Evolutionary conservation across 768 basidiomycete genomes (phyloP).

Genomic region (Serendipita sp.): DNA sequence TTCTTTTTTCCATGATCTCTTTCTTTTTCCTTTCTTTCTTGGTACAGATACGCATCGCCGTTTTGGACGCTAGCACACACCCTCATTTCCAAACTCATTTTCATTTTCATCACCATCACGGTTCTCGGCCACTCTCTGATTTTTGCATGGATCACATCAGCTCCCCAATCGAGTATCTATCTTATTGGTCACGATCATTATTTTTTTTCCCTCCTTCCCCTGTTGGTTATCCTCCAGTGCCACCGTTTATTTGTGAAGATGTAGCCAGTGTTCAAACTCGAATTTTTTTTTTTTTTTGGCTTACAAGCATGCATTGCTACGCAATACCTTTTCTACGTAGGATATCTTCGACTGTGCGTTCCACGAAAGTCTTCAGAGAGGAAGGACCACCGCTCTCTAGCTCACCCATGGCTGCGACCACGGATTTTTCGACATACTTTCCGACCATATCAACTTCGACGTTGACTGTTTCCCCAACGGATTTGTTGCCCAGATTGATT

Average conservation of each 20-base stretch:
- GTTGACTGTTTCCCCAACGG: slow-evolving; percentile 69
- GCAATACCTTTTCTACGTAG: neutral
- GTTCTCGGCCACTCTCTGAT: neutral
- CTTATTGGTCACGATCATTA: no score
- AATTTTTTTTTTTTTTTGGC: no score
- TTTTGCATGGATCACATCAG: neutral
- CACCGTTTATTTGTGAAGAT: no score
- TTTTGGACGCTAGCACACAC: neutral
- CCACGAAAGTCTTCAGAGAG: neutral
- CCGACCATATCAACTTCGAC: slow-evolving; percentile 93
- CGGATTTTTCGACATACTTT: slow-evolving; percentile 80
- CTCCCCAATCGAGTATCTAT: no score
- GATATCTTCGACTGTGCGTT: neutral
- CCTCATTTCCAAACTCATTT: neutral
- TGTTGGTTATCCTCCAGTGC: neutral
- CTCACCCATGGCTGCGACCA: slow-evolving; percentile 44
- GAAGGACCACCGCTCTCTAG: neutral
- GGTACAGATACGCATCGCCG: neutral
- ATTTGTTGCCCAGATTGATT: slow-evolving; percentile 65
- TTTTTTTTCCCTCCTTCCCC: neutral
- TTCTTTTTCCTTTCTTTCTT: neutral
- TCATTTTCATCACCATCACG: neutral
- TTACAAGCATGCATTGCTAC: no score
- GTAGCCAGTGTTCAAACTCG: no score
- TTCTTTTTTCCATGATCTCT: neutral